Conservation (phyloP, 306 rosid genomes). For the Lathyrus aphaca region DNA sequence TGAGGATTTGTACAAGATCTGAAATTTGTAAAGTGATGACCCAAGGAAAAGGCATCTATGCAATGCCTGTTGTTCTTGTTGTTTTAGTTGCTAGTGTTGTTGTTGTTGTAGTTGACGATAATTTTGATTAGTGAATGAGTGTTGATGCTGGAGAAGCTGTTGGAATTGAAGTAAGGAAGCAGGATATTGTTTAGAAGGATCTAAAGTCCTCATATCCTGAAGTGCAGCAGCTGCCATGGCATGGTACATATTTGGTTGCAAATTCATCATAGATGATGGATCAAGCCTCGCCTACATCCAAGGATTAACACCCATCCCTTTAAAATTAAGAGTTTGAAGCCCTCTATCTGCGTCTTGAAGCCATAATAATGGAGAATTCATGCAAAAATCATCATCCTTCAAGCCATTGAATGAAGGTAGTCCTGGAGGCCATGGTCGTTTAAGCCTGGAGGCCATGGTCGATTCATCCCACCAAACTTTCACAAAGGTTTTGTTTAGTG, state of each 20-base stretch:
- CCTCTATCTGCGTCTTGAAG: slow-evolving; percentile 79
- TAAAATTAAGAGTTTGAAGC: slow-evolving; percentile 72
- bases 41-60: no score
- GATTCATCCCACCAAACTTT: no score
- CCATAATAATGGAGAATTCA: slow-evolving; percentile 84
- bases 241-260: slow-evolving; percentile 87
- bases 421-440: no score
- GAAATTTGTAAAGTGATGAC: slow-evolving; percentile 75
- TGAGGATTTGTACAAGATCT: slow-evolving; percentile 93
- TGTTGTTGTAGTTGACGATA: slow-evolving; percentile 41
- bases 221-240: slow-evolving; percentile 94
- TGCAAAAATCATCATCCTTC: slow-evolving; percentile 81
- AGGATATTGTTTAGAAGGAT: slow-evolving; percentile 68
- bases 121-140: slow-evolving; percentile 53
- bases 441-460: no score
- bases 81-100: slow-evolving; percentile 40
- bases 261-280: slow-evolving; percentile 70
- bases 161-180: slow-evolving; percentile 75
- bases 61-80: slow-evolving; percentile 44
- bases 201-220: slow-evolving; percentile 81
- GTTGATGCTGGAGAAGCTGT: slow-evolving; percentile 67
- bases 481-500: slow-evolving; percentile 72
- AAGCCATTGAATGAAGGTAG: no score
- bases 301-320: slow-evolving; percentile 78
- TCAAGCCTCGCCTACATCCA: slow-evolving; percentile 94